Percentiles rank a stretch among this genome's conserved stretches.
phyloP scores from a whole-genome alignment of 1,284 basidiomycete genomes.

The Marasmius oreades region DNA sequence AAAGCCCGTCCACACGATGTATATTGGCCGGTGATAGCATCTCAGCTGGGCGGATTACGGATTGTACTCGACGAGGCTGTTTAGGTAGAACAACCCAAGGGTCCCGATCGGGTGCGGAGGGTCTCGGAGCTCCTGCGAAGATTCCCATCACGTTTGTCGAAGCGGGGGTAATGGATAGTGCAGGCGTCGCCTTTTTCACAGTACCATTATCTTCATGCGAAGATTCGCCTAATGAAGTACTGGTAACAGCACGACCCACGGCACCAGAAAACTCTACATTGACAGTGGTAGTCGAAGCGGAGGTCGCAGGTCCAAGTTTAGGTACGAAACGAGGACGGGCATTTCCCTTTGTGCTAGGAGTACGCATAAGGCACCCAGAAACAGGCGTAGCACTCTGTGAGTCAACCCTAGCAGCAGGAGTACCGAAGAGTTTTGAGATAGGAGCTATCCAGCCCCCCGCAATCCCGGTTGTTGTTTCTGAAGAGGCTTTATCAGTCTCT shows the following conservation, averaged over 20 bases:
- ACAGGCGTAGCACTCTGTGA: constrained; percentile 5
- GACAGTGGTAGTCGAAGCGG: constrained; percentile 84
- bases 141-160: constrained; percentile 61
- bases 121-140: constrained; percentile 74
- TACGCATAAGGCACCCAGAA: constrained; percentile 5
- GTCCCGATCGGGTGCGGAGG: constrained; percentile 37
- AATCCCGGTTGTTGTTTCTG: constrained; percentile 26
- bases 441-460: constrained; percentile 76
- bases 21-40: constrained; percentile 18
- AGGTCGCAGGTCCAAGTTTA: constrained; percentile 78
- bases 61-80: constrained; percentile 34
- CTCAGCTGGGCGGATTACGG: constrained; percentile 23
- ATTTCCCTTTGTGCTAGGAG: constrained; percentile 6
- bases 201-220: neutral
- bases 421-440: constrained; percentile 69
- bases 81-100: constrained; percentile 67
- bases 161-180: constrained; percentile 16
- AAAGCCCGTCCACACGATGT: neutral
- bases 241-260: constrained; percentile 71
- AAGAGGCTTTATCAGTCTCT: constrained; percentile 32
- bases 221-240: constrained; percentile 29
- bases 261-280: constrained; percentile 91
- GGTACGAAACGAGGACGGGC: constrained; percentile 40
- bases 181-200: neutral
- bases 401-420: constrained; percentile 16